A percentile compares a stretch with the other conserved stretches of the same genome.
Evolutionary conservation across 2,329 filamentous ascomycete species (phyloP).

Genomic region (Trichoderma arundinaceum): DNA sequence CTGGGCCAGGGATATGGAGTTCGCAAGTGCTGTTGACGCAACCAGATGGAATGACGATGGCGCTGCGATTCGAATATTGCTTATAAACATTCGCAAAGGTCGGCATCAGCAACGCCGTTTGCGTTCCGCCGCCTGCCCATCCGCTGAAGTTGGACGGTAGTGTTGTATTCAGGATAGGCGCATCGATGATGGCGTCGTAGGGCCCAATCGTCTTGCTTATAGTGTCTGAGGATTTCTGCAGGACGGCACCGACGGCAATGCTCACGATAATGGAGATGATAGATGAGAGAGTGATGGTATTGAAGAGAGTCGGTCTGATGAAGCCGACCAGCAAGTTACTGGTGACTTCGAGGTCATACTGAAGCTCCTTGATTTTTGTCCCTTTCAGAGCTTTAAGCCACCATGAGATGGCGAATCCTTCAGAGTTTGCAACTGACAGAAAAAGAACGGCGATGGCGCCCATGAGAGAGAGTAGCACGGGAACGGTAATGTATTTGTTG

Average conservation of each 20-base stretch:
- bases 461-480: conserved; percentile 22
- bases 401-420: conserved; percentile 23
- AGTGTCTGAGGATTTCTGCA: conserved; percentile 20
- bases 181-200: not conserved
- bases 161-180: conserved; percentile 19
- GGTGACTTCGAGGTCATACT: conserved; percentile 26
- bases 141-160: conserved; percentile 25
- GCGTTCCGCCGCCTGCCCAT: conserved; percentile 14
- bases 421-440: conserved; percentile 16
- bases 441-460: conserved; percentile 6
- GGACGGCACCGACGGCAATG: conserved; percentile 9
- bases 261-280: conserved; percentile 11
- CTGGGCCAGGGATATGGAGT: conserved; percentile 9
- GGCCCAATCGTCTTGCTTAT: conserved; percentile 23
- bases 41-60: conserved; percentile 4
- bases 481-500: conserved; percentile 17
- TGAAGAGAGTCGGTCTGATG: not conserved
- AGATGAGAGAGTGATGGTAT: not conserved
- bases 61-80: conserved; percentile 20
- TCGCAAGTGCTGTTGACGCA: conserved; percentile 15
- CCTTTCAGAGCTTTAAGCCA: conserved; percentile 26
- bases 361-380: conserved; percentile 22
- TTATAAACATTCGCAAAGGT: conserved; percentile 16
- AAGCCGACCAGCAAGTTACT: conserved; percentile 9
- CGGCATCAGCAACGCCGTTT: conserved; percentile 23